Conservation (phyloP, 164 flowering plant species). For the Vitis cinerea region DNA sequence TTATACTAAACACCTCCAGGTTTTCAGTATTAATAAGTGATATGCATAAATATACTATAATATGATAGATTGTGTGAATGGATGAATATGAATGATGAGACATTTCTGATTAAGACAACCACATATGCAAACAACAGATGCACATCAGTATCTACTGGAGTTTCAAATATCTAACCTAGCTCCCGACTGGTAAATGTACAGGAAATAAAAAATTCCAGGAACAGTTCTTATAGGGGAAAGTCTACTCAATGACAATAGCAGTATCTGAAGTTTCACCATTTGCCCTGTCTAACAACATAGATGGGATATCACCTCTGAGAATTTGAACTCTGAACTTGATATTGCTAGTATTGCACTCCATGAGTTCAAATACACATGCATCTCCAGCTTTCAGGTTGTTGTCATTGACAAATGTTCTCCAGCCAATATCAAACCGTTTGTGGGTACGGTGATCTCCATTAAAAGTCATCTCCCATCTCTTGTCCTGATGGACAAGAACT, state of each 20-base stretch:
- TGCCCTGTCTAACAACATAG: slow-evolving; percentile 10
- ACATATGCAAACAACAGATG: too few relatives aligned
- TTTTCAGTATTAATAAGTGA: too few relatives aligned
- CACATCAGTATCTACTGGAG: too few relatives aligned
- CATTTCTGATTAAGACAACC: too few relatives aligned
- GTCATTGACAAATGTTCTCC: slow-evolving; percentile 38
- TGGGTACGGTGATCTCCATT: not conserved
- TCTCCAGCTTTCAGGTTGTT: slow-evolving; percentile 41
- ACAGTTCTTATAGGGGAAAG: not conserved
- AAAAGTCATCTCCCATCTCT: slow-evolving; percentile 36
- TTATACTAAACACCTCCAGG: too few relatives aligned
- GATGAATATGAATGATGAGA: too few relatives aligned
- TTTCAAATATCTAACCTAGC: too few relatives aligned
- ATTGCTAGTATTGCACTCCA: slow-evolving; percentile 9
- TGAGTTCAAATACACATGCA: slow-evolving; percentile 50
- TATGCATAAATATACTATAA: too few relatives aligned
- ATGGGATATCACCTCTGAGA: slow-evolving; percentile 41
- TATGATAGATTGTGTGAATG: too few relatives aligned
- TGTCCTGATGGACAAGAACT: slow-evolving; percentile 23
- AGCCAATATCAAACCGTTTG: slow-evolving; percentile 18
- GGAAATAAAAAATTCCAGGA: not conserved
- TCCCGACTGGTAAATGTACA: not conserved
- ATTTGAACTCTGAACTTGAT: slow-evolving; percentile 40
- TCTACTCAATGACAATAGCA: slow-evolving; percentile 23
- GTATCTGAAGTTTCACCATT: slow-evolving; percentile 19